Conservation (phyloP, 2,329 filamentous ascomycete species). For the Aspergillus pseudoglaucus region DNA sequence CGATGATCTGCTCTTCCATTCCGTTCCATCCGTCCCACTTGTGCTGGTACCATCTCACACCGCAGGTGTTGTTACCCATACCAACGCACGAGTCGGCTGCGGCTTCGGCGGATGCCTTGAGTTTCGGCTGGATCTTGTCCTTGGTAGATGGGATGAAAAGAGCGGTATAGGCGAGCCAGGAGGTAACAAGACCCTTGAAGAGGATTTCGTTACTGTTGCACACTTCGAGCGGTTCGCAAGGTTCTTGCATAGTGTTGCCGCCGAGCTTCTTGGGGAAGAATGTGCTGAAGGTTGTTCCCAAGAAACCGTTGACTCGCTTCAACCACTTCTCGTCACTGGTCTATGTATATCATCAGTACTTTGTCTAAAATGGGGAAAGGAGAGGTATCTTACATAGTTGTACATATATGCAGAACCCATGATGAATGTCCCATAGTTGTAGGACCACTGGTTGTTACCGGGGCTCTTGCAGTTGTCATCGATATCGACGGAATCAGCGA, state of each 20-base stretch:
- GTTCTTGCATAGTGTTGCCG: constrained; percentile 56
- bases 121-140: constrained; percentile 50
- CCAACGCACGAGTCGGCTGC: constrained; percentile 60
- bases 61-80: constrained; percentile 53
- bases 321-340: constrained; percentile 53
- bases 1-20: constrained; percentile 65
- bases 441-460: constrained; percentile 60
- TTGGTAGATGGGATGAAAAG: constrained; percentile 57
- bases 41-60: constrained; percentile 55
- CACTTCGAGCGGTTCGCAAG: constrained; percentile 54
- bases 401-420: constrained; percentile 62
- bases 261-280: constrained; percentile 47
- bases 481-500: constrained; percentile 59
- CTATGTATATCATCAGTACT: constrained; percentile 4
- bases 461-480: constrained; percentile 54
- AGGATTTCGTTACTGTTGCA: constrained; percentile 67
- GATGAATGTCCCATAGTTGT: constrained; percentile 57
- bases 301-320: constrained; percentile 49
- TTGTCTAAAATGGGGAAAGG: neutral
- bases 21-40: constrained; percentile 53
- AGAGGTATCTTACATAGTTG: constrained; percentile 46
- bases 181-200: constrained; percentile 65
- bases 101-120: constrained; percentile 52
- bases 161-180: constrained; percentile 57
- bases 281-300: constrained; percentile 40